These are phyloP conservation scores for Colletotrichum sp. DNA, from an alignment of 2,329 filamentous ascomycete species.

Conservation along the genomic window DNA sequence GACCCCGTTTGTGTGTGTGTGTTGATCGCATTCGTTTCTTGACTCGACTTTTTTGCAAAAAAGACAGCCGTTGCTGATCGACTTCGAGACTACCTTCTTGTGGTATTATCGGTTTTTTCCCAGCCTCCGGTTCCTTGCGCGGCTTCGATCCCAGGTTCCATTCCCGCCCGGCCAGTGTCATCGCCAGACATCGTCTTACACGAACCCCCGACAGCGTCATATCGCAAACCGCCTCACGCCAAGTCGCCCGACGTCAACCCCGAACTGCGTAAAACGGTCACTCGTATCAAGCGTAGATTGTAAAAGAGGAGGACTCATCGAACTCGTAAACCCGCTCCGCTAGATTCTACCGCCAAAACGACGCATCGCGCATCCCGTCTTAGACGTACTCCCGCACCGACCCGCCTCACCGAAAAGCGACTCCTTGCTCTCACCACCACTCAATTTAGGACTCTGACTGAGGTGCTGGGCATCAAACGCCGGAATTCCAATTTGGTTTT, in stretches of 20 bases:
- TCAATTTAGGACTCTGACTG: neutral
- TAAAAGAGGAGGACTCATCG: neutral
- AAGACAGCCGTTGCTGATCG: neutral
- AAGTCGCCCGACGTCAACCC: neutral
- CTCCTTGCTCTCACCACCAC: neutral
- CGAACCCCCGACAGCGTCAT: neutral
- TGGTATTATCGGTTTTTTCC: neutral
- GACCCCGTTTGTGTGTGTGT: conserved; percentile 15
- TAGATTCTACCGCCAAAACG: neutral
- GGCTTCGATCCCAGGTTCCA: neutral
- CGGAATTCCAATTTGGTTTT: neutral
- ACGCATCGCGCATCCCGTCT: neutral
- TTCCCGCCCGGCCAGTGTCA: neutral
- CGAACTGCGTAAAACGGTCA: neutral
- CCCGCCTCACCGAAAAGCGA: neutral
- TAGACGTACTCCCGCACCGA: neutral
- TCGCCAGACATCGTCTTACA: conserved; percentile 12
- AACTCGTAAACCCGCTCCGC: neutral
- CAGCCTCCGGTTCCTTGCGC: neutral
- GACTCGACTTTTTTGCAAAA: neutral
- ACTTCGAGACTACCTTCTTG: neutral
- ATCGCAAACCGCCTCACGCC: neutral
- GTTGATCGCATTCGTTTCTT: conserved; percentile 24
- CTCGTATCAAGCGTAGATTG: neutral
- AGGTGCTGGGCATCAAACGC: neutral